Evolutionary conservation across 169 alveolate species (phyloP), one percentile per base, ranked within the genome.

Genomic region (Cryptosporidium xiaoi): DNA sequence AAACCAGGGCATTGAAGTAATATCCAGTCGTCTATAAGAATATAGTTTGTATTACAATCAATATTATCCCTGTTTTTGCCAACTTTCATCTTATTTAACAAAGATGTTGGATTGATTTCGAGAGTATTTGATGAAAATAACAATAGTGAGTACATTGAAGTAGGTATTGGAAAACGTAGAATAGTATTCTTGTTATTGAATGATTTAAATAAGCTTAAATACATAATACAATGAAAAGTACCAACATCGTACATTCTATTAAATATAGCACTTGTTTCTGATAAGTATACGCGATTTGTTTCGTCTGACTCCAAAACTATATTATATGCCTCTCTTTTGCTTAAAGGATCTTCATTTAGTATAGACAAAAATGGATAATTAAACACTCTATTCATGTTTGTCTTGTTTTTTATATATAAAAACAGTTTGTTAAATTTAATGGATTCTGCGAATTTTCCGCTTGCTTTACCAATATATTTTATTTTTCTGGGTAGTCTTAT

Each of bases 211-310:
- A 77, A 27, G 64, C 77, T 77, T 62, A 77, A 24, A 62, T 77
- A 77, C 69, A 62, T 77, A 24, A 77, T 60, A 27, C 77, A 77
- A 27, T 77, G 87, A 18, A 46, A 56, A 8, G 87, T 77, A 3
- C 87, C 87, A 3, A 77, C 53, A 40, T 77, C 87, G 46, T 60
- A 56, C 87, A 77, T 56, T 62, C 87, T 33, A 46, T 77, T 77
- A 27, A 58, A 77, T 8, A 77, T 40, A 8, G 87, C 87, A 60
- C 77, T 60, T 18, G 69, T 55, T 24, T 77, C 71, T 0, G 87
- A 62, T 15, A 77, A 56, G 51, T 58, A 77, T 3, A 60, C 69
- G 18, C 87, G 50, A 15, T 53, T 34, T 16, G 51, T 40, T 20
- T 60, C 71, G 27, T 56, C 64, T 1, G 69, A 60, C 2, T 77